Evolutionary conservation across 169 alveolate genomes (phyloP).

Genomic region (Cryptosporidium xiaoi): DNA sequence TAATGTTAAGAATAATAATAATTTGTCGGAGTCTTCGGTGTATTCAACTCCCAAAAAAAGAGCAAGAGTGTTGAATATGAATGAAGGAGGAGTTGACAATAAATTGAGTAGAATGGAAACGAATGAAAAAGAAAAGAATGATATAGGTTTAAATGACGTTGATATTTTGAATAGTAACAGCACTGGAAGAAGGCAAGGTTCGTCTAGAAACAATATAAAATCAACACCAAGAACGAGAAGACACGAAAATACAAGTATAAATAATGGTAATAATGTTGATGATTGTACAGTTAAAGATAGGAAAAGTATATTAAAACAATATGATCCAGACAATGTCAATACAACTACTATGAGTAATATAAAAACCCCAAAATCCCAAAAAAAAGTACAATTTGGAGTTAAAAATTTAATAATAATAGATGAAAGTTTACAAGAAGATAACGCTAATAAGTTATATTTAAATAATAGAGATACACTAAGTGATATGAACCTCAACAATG

Average conservation of each 20-base stretch:
- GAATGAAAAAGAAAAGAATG: neutral
- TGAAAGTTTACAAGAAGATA: slow-evolving; percentile 23
- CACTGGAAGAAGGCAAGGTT: neutral
- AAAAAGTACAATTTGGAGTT: slow-evolving; percentile 61
- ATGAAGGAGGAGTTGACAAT: neutral
- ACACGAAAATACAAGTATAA: neutral
- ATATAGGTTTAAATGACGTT: neutral
- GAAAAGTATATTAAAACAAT: slow-evolving; percentile 63
- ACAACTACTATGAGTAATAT: slow-evolving; percentile 40
- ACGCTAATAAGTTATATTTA: neutral
- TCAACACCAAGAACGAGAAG: slow-evolving; percentile 7
- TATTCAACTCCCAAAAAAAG: slow-evolving; percentile 57
- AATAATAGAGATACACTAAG: neutral
- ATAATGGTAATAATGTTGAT: neutral
- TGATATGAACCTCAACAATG: neutral
- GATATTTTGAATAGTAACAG: neutral
- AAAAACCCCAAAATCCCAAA: slow-evolving; percentile 69
- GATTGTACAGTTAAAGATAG: slow-evolving; percentile 50
- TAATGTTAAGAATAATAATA: neutral
- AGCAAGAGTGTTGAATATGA: neutral
- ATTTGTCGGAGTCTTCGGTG: neutral
- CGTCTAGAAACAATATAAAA: slow-evolving; percentile 36
- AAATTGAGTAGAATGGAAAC: neutral
- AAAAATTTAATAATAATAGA: slow-evolving; percentile 57
- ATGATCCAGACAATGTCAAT: slow-evolving; percentile 53